A percentile compares a stretch with the other conserved stretches of the same genome.
These are phyloP conservation scores for Populus hybrid DNA, from an alignment of 441 rosid species.

Conservation along the genomic window DNA sequence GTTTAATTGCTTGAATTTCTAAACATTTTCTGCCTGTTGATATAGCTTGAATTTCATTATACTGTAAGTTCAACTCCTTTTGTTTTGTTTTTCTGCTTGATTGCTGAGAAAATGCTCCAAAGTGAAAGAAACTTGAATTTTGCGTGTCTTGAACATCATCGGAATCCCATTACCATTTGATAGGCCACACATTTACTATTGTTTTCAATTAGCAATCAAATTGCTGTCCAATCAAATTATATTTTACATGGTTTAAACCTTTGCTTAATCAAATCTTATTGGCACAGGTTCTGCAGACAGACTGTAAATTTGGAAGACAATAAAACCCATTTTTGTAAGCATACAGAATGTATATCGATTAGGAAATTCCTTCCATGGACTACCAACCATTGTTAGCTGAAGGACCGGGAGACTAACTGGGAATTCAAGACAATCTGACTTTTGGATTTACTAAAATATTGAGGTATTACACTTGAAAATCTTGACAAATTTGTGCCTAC, in stretches of 20 bases:
- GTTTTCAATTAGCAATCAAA: not conserved
- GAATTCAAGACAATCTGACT: not conserved
- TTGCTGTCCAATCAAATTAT: not conserved
- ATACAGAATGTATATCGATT: not conserved
- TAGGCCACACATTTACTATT: not conserved
- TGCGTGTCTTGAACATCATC: not conserved
- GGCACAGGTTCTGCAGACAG: not conserved
- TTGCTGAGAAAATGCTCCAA: not conserved
- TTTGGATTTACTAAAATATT: not conserved
- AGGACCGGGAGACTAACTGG: not conserved
- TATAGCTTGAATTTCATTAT: not conserved
- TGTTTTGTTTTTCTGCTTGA: not conserved
- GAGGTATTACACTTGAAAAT: slow-evolving; percentile 5
- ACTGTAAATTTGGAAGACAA: not conserved
- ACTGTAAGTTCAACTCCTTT: not conserved
- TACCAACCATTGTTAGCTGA: not conserved
- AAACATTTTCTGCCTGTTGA: no score
- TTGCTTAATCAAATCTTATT: slow-evolving; percentile 1
- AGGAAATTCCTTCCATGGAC: not conserved
- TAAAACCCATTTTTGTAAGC: no score
- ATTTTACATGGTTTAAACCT: not conserved
- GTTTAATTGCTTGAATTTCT: no score
- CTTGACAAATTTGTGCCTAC: not conserved
- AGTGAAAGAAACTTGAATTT: not conserved
- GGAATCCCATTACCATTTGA: not conserved